Evolutionary conservation across 176 grass and related monocot species (phyloP).

Genomic region (Cenchrus fungigraminus): DNA sequence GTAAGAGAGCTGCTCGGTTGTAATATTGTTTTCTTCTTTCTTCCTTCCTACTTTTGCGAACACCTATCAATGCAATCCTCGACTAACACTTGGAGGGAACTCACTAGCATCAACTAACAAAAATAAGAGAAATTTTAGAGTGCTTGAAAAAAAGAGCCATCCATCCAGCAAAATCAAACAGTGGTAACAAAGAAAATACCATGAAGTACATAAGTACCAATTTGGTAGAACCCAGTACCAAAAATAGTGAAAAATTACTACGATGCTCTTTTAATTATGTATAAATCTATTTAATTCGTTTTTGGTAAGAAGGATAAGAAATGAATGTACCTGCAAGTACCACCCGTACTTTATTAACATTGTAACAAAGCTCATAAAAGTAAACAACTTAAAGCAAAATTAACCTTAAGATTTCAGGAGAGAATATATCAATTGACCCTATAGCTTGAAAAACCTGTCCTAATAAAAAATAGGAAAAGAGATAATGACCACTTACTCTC

Average conservation of each 20-base stretch:
- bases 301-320: too few species aligned
- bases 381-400: background rate
- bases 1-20: too few species aligned
- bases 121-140: background rate
- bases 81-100: background rate
- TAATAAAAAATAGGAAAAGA: background rate
- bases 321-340: too few species aligned
- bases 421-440: background rate
- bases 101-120: background rate
- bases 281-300: too few species aligned
- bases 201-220: too few species aligned
- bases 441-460: background rate
- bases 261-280: too few species aligned
- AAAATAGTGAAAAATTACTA: too few species aligned
- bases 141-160: too few species aligned
- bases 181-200: too few species aligned
- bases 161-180: too few species aligned
- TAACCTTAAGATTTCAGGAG: slow-evolving; percentile 9
- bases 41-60: background rate
- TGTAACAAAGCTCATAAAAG: background rate
- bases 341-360: background rate
- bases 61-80: background rate
- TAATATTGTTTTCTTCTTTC: too few species aligned
- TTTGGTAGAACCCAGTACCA: too few species aligned
- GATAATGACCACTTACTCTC: slow-evolving; percentile 26